These are phyloP conservation scores for Alternaria incomplexa DNA, from an alignment of 2,329 filamentous ascomycete genomes.

Conservation along the genomic window DNA sequence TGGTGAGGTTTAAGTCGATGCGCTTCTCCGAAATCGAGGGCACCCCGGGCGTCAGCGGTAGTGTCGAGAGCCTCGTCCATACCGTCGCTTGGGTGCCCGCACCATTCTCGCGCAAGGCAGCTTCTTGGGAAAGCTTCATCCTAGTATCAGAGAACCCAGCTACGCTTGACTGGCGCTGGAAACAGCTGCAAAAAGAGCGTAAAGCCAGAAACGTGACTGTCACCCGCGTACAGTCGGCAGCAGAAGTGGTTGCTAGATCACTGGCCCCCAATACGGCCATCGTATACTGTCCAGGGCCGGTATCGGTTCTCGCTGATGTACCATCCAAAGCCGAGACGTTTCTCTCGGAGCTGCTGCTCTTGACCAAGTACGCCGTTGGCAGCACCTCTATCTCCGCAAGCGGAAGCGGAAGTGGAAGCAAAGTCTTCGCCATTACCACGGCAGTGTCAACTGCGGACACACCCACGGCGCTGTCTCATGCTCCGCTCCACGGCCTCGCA, in stretches of 20 bases:
- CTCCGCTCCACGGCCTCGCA: conserved; percentile 19
- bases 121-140: not conserved
- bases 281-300: not conserved
- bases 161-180: not conserved
- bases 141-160: not conserved
- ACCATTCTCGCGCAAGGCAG: not conserved
- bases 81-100: not conserved
- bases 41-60: not conserved
- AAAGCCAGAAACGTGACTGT: not conserved
- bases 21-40: not conserved
- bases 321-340: not conserved
- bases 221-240: not conserved
- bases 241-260: not conserved
- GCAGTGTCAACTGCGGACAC: not conserved
- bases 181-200: not conserved
- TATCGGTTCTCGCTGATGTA: not conserved
- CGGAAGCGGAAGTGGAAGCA: not conserved
- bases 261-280: not conserved
- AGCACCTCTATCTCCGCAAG: not conserved
- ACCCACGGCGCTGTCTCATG: not conserved
- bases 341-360: not conserved
- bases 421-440: not conserved
- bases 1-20: not conserved
- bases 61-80: not conserved
- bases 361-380: not conserved